A percentile compares a stretch with the other conserved stretches of the same genome.
Conservation (phyloP, 306 rosid genomes). For the Ormosia semicastrata region DNA sequence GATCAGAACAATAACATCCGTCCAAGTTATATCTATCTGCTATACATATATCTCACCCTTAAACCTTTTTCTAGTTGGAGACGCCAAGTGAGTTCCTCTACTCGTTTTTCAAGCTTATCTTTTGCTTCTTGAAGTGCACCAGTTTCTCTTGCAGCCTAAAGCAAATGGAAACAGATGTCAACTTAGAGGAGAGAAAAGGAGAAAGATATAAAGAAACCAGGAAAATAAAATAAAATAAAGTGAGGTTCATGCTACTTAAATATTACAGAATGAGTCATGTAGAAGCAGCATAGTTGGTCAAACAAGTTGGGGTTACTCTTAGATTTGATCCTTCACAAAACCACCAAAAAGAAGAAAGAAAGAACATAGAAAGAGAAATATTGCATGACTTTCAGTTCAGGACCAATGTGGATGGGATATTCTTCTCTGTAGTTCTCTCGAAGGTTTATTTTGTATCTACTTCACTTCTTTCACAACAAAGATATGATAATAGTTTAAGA, state of each 20-base stretch:
- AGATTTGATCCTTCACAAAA: background rate
- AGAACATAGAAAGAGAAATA: slow-evolving; percentile 8
- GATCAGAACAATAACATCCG: slow-evolving; percentile 13
- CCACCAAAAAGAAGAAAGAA: slow-evolving; percentile 2
- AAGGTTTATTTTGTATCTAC: slow-evolving; percentile 12
- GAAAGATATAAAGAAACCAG: background rate
- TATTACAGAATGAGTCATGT: slow-evolving; percentile 10
- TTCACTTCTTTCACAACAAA: slow-evolving; percentile 21
- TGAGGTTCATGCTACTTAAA: slow-evolving; percentile 7
- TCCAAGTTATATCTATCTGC: slow-evolving; percentile 7
- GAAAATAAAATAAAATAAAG: background rate
- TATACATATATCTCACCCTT: slow-evolving; percentile 56
- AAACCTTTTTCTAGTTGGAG: slow-evolving; percentile 78
- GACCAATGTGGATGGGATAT: background rate
- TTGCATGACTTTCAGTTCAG: background rate
- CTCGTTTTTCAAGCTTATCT: slow-evolving; percentile 76
- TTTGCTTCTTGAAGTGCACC: slow-evolving; percentile 89
- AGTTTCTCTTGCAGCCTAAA: slow-evolving; percentile 86
- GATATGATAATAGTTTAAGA: background rate
- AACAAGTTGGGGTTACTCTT: slow-evolving; percentile 2
- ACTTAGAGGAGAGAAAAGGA: slow-evolving; percentile 9
- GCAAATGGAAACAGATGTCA: slow-evolving; percentile 28
- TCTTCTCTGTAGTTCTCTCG: slow-evolving; percentile 11
- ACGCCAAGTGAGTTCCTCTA: slow-evolving; percentile 89
- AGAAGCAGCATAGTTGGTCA: slow-evolving; percentile 4